These are phyloP conservation scores for Rehmannia glutinosa DNA, from an alignment of 257 asterid species.

Conservation along the genomic window DNA sequence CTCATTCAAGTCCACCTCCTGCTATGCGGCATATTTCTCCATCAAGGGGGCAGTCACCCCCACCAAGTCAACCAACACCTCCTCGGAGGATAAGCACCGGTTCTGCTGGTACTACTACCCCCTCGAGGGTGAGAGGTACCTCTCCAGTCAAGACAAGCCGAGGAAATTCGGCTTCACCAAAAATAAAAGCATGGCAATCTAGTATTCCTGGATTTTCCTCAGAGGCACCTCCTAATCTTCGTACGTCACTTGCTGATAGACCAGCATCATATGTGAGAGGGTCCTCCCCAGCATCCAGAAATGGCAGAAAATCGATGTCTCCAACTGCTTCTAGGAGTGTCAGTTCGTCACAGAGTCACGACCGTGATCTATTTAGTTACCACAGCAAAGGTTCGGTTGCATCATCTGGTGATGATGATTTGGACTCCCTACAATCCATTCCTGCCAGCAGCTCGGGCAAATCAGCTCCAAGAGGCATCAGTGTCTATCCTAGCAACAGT, in stretches of 20 bases:
- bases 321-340: conserved; percentile 75
- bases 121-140: conserved; percentile 61
- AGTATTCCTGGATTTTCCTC: conserved; percentile 65
- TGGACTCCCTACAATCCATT: conserved; percentile 56
- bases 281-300: conserved; percentile 73
- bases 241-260: conserved; percentile 72
- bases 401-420: conserved; percentile 80
- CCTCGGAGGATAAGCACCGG: conserved; percentile 68
- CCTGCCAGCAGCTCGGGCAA: conserved; percentile 53
- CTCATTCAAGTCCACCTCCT: conserved; percentile 64
- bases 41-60: conserved; percentile 60
- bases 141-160: conserved; percentile 69
- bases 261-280: conserved; percentile 75
- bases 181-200: conserved; percentile 57
- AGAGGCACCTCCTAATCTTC: conserved; percentile 82
- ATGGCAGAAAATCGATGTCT: conserved; percentile 72
- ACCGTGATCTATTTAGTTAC: conserved; percentile 55
- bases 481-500: conserved; percentile 38
- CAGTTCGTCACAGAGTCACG: conserved; percentile 63
- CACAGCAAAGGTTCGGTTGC: conserved; percentile 70
- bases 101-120: too few species aligned
- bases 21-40: conserved; percentile 43
- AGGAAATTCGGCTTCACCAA: conserved; percentile 72
- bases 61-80: conserved; percentile 57
- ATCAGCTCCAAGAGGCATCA: conserved; percentile 48